phyloP scores from a whole-genome alignment of 805 yeast species.

The Candida ovalis region DNA sequence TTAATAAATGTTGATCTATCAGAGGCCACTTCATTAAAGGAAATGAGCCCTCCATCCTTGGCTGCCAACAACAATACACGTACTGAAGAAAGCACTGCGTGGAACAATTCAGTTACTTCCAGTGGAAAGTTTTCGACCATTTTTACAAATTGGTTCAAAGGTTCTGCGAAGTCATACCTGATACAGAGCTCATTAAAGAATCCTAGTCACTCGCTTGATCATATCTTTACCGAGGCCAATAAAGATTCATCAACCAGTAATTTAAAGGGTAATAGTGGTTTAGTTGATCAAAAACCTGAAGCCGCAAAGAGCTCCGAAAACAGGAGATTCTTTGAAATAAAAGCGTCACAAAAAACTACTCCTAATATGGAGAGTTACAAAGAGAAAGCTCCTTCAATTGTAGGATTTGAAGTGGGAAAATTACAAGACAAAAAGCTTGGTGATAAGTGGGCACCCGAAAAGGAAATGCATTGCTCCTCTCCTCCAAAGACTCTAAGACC shows the following conservation, averaged over 20 bases:
- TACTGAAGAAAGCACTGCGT: too few relatives aligned
- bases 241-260: neutral
- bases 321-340: neutral
- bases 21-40: too few relatives aligned
- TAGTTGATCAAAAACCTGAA: too few relatives aligned
- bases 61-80: too few relatives aligned
- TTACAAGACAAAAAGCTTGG: neutral
- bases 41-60: too few relatives aligned
- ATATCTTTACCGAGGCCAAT: neutral
- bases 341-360: too few relatives aligned
- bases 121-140: neutral
- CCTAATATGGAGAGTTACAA: too few relatives aligned
- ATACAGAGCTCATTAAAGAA: neutral
- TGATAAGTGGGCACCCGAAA: neutral
- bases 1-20: conserved; percentile 6
- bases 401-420: neutral
- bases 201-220: neutral
- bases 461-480: neutral
- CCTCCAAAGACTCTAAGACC: neutral
- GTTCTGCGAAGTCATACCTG: neutral
- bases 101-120: too few relatives aligned
- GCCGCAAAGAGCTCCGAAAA: too few relatives aligned
- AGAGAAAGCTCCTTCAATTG: neutral
- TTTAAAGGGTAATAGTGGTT: too few relatives aligned
- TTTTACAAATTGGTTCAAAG: neutral